Evolutionary conservation across 768 basidiomycete species (phyloP).

Genomic region (Mycena crocata): DNA sequence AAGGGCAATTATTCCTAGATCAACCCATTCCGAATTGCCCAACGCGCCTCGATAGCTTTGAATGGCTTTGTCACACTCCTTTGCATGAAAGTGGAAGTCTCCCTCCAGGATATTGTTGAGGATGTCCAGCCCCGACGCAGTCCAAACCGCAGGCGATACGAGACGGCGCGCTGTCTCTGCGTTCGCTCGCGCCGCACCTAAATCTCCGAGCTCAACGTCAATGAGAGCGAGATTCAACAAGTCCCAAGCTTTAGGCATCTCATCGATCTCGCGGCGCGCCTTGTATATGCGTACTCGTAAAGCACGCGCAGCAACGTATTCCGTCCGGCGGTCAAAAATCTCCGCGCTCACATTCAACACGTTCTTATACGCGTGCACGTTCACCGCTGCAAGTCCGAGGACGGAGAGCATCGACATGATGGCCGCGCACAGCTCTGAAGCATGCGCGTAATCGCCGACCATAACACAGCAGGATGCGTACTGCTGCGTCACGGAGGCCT

Average conservation of each 20-base stretch:
- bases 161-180: background rate
- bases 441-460: conserved; percentile 11
- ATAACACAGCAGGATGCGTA: conserved; percentile 11
- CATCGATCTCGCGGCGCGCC: conserved; percentile 15
- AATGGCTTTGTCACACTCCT: background rate
- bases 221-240: conserved; percentile 10
- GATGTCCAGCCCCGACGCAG: conserved; percentile 3
- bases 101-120: background rate
- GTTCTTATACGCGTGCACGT: conserved; percentile 18
- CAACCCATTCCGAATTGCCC: background rate
- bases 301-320: conserved; percentile 16
- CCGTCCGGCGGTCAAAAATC: conserved; percentile 18
- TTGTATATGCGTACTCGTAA: conserved; percentile 8
- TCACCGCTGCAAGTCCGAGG: conserved; percentile 5
- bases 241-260: conserved; percentile 15
- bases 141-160: background rate
- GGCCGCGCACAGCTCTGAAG: background rate
- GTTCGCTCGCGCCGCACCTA: background rate
- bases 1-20: conserved; percentile 9
- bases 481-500: conserved; percentile 22
- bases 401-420: background rate
- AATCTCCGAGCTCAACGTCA: conserved; percentile 18
- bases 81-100: background rate
- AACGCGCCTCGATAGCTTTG: background rate
- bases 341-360: conserved; percentile 20